phyloP scores from a whole-genome alignment of 139 green algal species.

The Micromonas pusilla region DNA sequence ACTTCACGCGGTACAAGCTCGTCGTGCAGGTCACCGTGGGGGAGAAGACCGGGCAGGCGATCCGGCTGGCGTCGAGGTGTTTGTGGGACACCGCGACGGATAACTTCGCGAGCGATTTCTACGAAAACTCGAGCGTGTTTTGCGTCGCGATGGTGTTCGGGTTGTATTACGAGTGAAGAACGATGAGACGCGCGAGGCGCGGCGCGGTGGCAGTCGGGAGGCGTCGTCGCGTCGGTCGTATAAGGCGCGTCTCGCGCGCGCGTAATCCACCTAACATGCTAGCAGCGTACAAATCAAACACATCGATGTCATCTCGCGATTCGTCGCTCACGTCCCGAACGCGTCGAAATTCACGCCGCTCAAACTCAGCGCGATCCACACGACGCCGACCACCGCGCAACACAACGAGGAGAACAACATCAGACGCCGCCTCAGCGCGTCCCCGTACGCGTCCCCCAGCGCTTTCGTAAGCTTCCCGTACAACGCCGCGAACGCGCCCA shows the following conservation, averaged over 20 bases:
- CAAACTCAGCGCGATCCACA: not conserved
- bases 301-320: too few relatives aligned
- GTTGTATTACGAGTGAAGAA: slow-evolving; percentile 74
- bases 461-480: not conserved
- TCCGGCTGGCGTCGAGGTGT: slow-evolving; percentile 59
- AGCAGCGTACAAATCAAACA: too few relatives aligned
- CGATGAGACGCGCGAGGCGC: too few relatives aligned
- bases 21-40: slow-evolving; percentile 44
- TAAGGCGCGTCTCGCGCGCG: too few relatives aligned
- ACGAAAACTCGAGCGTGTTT: slow-evolving; percentile 71
- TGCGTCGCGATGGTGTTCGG: slow-evolving; percentile 69
- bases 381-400: not conserved
- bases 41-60: slow-evolving; percentile 9
- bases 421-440: not conserved
- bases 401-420: not conserved
- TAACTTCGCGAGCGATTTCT: slow-evolving; percentile 62
- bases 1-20: slow-evolving; percentile 77
- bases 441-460: not conserved
- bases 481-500: not conserved
- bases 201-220: too few relatives aligned
- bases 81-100: slow-evolving; percentile 69
- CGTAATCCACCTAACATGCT: too few relatives aligned
- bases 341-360: not conserved
- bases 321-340: not conserved
- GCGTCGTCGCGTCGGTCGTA: too few relatives aligned